These are phyloP conservation scores for Leucocoprinus birnbaumii DNA, from an alignment of 768 basidiomycete genomes.

Conservation along the genomic window DNA sequence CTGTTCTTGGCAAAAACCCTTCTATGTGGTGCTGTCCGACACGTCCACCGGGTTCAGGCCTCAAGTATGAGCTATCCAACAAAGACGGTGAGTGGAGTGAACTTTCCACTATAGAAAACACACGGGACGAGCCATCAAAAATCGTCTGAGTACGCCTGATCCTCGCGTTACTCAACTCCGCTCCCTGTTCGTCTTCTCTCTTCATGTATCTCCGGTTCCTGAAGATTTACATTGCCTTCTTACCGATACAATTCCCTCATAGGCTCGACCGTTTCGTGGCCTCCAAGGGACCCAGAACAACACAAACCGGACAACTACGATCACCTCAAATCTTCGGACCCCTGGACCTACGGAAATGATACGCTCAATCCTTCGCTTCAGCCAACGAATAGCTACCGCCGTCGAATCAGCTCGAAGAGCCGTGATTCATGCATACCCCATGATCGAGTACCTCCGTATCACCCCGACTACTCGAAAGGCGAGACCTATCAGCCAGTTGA, in stretches of 20 bases:
- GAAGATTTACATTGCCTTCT: slow-evolving; percentile 5
- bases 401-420: slow-evolving; percentile 14
- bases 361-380: slow-evolving; percentile 72
- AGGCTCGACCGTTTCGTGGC: slow-evolving; percentile 50
- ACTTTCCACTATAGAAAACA: slow-evolving; percentile 22
- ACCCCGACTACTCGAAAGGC: slow-evolving; percentile 60
- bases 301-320: slow-evolving; percentile 32
- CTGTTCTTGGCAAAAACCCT: slow-evolving; percentile 74
- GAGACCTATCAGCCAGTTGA: slow-evolving; percentile 22
- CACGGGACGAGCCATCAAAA: slow-evolving; percentile 7
- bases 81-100: slow-evolving; percentile 75
- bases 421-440: slow-evolving; percentile 11
- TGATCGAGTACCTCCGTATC: slow-evolving; percentile 62
- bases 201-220: slow-evolving; percentile 2
- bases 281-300: slow-evolving; percentile 64
- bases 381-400: slow-evolving; percentile 51
- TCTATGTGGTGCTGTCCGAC: slow-evolving; percentile 86
- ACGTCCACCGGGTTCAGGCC: slow-evolving; percentile 61
- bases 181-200: slow-evolving; percentile 2
- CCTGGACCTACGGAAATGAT: slow-evolving; percentile 86
- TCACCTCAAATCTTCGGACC: slow-evolving; percentile 55
- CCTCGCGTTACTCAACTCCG: slow-evolving; percentile 8
- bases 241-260: slow-evolving; percentile 5
- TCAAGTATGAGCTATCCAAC: slow-evolving; percentile 70
- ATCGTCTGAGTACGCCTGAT: slow-evolving; percentile 18